A percentile compares a stretch with the other conserved stretches of the same genome.
phyloP scores from a whole-genome alignment of 441 rosid species.

The Capsella rubella region DNA sequence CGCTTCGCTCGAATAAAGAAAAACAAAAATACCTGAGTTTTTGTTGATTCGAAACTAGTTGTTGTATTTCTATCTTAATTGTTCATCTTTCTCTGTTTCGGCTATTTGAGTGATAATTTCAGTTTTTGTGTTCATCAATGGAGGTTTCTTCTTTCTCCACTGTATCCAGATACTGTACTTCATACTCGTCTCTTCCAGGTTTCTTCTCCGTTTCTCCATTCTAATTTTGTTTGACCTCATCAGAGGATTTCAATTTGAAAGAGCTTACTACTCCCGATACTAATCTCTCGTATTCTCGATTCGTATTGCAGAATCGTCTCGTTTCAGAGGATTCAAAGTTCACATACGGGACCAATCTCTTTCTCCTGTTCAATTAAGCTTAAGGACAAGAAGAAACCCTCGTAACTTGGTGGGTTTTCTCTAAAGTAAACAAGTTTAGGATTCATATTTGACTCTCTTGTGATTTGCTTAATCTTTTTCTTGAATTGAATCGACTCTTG shows the following conservation, averaged over 20 bases:
- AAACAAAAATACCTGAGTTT: neutral
- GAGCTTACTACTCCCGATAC: neutral
- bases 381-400: conserved; percentile 23
- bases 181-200: conserved; percentile 42
- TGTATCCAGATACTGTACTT: conserved; percentile 34
- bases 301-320: conserved; percentile 49
- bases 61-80: neutral
- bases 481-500: neutral
- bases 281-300: conserved; percentile 2
- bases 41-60: neutral
- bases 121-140: conserved; percentile 44
- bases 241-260: neutral
- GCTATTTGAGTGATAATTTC: neutral
- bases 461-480: conserved; percentile 5
- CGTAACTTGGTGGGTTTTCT: conserved; percentile 41
- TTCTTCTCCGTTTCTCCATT: conserved; percentile 16
- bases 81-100: too few relatives aligned
- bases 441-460: conserved; percentile 48
- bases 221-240: neutral
- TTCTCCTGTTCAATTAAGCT: conserved; percentile 42
- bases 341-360: conserved; percentile 42
- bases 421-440: neutral
- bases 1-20: neutral
- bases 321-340: conserved; percentile 42
- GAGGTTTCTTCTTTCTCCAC: conserved; percentile 53